Percentiles rank a stretch among this genome's conserved stretches.
Evolutionary conservation across 805 yeast species (phyloP).

Genomic region (Starmerella apicola): DNA sequence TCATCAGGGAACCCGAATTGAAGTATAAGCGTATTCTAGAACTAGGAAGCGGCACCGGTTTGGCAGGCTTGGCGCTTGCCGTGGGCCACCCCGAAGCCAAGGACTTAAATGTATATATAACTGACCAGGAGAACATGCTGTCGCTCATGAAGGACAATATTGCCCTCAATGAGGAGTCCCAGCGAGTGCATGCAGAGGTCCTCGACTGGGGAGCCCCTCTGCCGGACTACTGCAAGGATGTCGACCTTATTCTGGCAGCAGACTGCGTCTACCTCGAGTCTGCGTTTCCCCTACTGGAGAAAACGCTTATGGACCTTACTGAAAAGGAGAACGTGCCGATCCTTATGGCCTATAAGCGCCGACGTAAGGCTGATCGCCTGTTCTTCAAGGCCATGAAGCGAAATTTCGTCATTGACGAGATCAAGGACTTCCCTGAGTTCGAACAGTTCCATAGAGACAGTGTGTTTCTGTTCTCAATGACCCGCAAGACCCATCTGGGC

Average conservation of each 20-base stretch:
- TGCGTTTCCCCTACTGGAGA: conserved; percentile 41
- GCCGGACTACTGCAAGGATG: conserved; percentile 29
- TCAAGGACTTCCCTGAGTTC: conserved; percentile 20
- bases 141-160: conserved; percentile 38
- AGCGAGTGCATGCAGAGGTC: conserved; percentile 32
- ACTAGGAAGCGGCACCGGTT: conserved; percentile 49
- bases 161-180: conserved; percentile 30
- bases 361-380: conserved; percentile 36
- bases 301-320: conserved; percentile 37
- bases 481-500: conserved; percentile 12
- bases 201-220: conserved; percentile 37
- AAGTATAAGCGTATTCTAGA: conserved; percentile 32
- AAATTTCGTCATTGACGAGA: conserved; percentile 25
- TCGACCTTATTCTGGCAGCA: conserved; percentile 43
- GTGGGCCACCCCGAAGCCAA: conserved; percentile 19
- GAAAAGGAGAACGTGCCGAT: conserved; percentile 31
- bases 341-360: conserved; percentile 41
- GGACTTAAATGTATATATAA: conserved; percentile 33
- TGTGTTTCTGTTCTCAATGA: conserved; percentile 33
- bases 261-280: conserved; percentile 47
- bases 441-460: conserved; percentile 30
- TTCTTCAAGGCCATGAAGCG: conserved; percentile 29
- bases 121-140: conserved; percentile 39
- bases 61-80: conserved; percentile 36
- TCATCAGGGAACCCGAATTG: conserved; percentile 24